Evolutionary conservation across 2,329 filamentous ascomycete genomes (phyloP).

Genomic region (Fusarium oligoseptatum): DNA sequence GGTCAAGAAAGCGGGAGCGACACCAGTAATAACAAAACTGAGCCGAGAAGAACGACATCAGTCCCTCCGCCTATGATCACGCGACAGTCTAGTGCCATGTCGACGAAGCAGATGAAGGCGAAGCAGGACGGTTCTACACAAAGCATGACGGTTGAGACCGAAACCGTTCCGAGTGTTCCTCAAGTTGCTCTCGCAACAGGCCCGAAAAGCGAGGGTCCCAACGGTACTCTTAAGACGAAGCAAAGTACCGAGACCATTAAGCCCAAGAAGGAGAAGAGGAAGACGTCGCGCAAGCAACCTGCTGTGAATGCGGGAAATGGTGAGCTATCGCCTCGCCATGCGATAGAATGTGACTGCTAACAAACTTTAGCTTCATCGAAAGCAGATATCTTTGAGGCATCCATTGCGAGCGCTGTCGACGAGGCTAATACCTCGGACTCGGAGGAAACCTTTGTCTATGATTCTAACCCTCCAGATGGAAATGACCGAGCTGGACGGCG

Average conservation of each 20-base stretch:
- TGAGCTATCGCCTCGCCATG: slow-evolving; percentile 52
- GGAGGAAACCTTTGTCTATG: slow-evolving; percentile 98
- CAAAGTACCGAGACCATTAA: slow-evolving; percentile 96
- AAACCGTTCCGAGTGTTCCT: slow-evolving; percentile 92
- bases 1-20: slow-evolving; percentile 75
- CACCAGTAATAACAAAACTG: slow-evolving; percentile 65
- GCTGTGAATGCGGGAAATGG: slow-evolving; percentile 78
- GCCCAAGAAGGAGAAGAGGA: slow-evolving; percentile 94
- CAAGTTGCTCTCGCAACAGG: slow-evolving; percentile 80
- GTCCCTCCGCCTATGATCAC: slow-evolving; percentile 67
- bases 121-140: slow-evolving; percentile 83
- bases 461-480: slow-evolving; percentile 88
- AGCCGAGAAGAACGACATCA: slow-evolving; percentile 58
- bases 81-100: slow-evolving; percentile 74
- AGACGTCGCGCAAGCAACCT: slow-evolving; percentile 79
- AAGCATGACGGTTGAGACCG: slow-evolving; percentile 98
- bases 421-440: slow-evolving; percentile 97
- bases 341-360: slow-evolving; percentile 24
- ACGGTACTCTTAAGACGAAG: slow-evolving; percentile 84
- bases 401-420: slow-evolving; percentile 95
- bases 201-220: slow-evolving; percentile 72
- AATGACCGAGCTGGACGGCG: slow-evolving; percentile 73
- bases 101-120: slow-evolving; percentile 76
- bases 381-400: slow-evolving; percentile 97
- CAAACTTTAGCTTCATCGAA: slow-evolving; percentile 67